Evolutionary conservation across 2,329 filamentous ascomycete genomes (phyloP), one percentile per base, ranked within the genome.

Genomic region (Colletotrichum sojae): DNA sequence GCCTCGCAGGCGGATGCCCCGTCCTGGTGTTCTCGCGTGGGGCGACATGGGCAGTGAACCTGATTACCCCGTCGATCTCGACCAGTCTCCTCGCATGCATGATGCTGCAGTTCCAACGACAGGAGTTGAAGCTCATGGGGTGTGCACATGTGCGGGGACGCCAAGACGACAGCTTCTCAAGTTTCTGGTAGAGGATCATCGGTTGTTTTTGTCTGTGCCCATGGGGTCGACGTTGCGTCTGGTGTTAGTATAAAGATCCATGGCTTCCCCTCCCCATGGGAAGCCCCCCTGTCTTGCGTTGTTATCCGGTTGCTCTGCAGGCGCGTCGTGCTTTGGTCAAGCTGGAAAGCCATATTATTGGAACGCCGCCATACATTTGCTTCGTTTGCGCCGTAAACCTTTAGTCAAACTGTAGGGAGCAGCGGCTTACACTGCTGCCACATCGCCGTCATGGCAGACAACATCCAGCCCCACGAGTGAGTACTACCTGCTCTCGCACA

Each of bases 361-460:
- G 8, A 36, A 54, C 16, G 3, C 31, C 15, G 15, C 46, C 22
- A 43, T 22, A 31, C 20, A 16, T 15, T 16, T 5, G 31, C 25
- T 1, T 16, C 25, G 13, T 36, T 13, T 18, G 25, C 51, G 22
- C 40, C 51, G 22, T 39, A 22, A 60, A 5, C 27, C 25, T 27
- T 27, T 27, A n/a, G 4, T n/a, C 13, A 6, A 52, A 31, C 6
- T 16, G 16, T n/a, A 53, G 51, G 48, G 20, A 51, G 54, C 16
- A 40, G 58, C 39, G 10, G 39, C 12, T 55, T 25, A 6, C 43
- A 36, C n/a, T 53, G 51, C 16, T 40, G 15, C 22, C 27, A 27
- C 39, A 49, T 53, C 52, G 65, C 65, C 60, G 49, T 43, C 56
- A 71, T 71, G 69, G 66, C 54, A 54, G 69, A 71, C 48, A 62